phyloP scores from a whole-genome alignment of 257 asterid species.

The Solanum sejunctum region DNA sequence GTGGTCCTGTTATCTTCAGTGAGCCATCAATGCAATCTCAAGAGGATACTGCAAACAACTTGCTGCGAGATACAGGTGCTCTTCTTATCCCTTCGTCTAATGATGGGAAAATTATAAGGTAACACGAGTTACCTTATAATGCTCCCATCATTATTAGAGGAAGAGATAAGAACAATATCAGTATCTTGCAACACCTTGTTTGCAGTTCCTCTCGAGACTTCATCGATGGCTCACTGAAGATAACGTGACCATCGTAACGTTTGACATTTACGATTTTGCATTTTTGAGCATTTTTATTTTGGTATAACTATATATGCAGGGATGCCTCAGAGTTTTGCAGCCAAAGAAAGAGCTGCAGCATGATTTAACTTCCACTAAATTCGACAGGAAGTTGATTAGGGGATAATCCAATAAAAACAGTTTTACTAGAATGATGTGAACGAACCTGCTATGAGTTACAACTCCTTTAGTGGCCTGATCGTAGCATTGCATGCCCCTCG shows the following conservation, averaged over 20 bases:
- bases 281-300: constrained; percentile 53
- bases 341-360: constrained; percentile 96
- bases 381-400: constrained; percentile 10
- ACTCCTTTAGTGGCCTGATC: too few relatives aligned
- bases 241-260: constrained; percentile 74
- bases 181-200: constrained; percentile 60
- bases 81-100: constrained; percentile 81
- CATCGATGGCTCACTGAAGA: constrained; percentile 64
- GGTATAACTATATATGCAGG: constrained; percentile 83
- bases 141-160: constrained; percentile 69
- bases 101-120: constrained; percentile 80
- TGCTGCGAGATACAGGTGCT: constrained; percentile 61
- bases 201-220: constrained; percentile 75
- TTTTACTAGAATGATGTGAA: constrained; percentile 18
- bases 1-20: constrained; percentile 77
- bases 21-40: constrained; percentile 59
- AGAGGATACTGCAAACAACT: constrained; percentile 61
- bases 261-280: constrained; percentile 87
- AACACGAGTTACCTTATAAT: constrained; percentile 50
- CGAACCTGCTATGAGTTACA: background rate
- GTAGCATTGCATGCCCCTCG: too few relatives aligned
- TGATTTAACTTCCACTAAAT: constrained; percentile 81
- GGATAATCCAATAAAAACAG: background rate
- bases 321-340: constrained; percentile 78
- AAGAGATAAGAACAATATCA: constrained; percentile 71